A percentile compares a stretch with the other conserved stretches of the same genome.
Evolutionary conservation across 2,329 filamentous ascomycete species (phyloP).

Genomic region (Xylariaceae sp.): DNA sequence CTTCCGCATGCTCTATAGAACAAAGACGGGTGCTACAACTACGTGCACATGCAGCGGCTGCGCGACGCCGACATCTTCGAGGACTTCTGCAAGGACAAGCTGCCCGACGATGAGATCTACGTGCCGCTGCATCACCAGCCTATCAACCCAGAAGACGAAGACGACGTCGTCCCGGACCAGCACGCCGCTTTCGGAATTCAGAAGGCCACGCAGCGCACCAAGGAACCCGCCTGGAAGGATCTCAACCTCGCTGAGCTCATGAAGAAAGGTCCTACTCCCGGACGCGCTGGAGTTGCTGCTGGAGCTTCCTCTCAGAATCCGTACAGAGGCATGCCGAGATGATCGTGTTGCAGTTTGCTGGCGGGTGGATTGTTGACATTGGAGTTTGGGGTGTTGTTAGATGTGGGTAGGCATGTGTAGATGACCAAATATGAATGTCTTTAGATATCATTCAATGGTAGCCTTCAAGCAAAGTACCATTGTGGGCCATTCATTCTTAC

Average conservation of each 20-base stretch:
- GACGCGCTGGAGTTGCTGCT: conserved; percentile 17
- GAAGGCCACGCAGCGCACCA: conserved; percentile 67
- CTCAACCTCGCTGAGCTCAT: conserved; percentile 69
- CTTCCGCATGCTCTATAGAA: conserved; percentile 45
- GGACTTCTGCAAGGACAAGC: conserved; percentile 66
- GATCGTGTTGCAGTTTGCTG: conserved; percentile 15
- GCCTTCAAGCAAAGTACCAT: no score
- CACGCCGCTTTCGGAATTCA: conserved; percentile 85
- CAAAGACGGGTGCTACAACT: conserved; percentile 72
- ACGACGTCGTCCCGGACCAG: conserved; percentile 83
- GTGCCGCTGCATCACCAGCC: conserved; percentile 77
- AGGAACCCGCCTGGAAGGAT: conserved; percentile 75
- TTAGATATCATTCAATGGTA: no score
- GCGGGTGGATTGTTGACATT: neutral
- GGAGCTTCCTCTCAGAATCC: conserved; percentile 9
- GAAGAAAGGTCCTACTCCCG: conserved; percentile 48
- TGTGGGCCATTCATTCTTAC: no score
- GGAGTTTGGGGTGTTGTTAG: neutral
- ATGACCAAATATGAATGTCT: no score
- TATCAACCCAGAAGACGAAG: conserved; percentile 82
- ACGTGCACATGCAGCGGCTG: conserved; percentile 69
- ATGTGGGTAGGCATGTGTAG: neutral
- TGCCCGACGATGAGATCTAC: conserved; percentile 75
- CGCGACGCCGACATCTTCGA: conserved; percentile 77
- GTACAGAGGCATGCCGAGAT: conserved; percentile 34